Conservation (phyloP, 2,329 filamentous ascomycete species). For the Phoma sp. region DNA sequence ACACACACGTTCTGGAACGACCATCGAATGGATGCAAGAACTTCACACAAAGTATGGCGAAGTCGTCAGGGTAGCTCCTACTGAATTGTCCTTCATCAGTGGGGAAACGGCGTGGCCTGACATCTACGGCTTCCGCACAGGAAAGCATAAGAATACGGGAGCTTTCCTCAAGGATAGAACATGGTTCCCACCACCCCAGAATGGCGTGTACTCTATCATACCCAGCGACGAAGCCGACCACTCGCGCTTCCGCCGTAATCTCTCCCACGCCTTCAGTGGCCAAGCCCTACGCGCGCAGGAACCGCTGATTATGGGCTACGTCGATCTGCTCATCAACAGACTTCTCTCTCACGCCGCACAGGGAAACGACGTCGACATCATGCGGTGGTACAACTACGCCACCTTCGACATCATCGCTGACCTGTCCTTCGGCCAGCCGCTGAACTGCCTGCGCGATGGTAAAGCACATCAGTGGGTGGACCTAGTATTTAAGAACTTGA, state of each 20-base stretch:
- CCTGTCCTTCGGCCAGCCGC: conserved; percentile 39
- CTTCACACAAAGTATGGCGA: conserved; percentile 52
- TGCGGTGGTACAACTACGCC: conserved; percentile 37
- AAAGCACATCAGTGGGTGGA: conserved; percentile 38
- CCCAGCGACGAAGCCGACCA: conserved; percentile 39
- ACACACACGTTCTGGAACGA: conserved; percentile 33
- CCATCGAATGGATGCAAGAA: conserved; percentile 30
- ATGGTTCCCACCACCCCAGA: conserved; percentile 43
- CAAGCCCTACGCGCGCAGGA: conserved; percentile 52
- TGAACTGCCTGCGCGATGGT: conserved; percentile 39
- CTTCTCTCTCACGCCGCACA: conserved; percentile 31
- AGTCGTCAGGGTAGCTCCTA: conserved; percentile 50
- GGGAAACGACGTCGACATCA: conserved; percentile 28
- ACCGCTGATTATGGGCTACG: conserved; percentile 46
- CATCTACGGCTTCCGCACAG: conserved; percentile 50
- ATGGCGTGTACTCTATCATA: conserved; percentile 38
- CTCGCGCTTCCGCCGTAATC: conserved; percentile 43
- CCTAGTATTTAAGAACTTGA: conserved; percentile 22
- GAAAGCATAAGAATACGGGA: conserved; percentile 43
- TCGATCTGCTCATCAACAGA: conserved; percentile 47
- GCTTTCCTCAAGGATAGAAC: conserved; percentile 46
- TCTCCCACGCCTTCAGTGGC: conserved; percentile 52
- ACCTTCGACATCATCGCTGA: conserved; percentile 42
- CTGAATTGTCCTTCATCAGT: conserved; percentile 52
- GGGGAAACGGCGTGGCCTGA: conserved; percentile 53